Evolutionary conservation across 2,329 filamentous ascomycete genomes (phyloP), one percentile per base, ranked within the genome.

Genomic region (Neocatenulostroma microsporum): DNA sequence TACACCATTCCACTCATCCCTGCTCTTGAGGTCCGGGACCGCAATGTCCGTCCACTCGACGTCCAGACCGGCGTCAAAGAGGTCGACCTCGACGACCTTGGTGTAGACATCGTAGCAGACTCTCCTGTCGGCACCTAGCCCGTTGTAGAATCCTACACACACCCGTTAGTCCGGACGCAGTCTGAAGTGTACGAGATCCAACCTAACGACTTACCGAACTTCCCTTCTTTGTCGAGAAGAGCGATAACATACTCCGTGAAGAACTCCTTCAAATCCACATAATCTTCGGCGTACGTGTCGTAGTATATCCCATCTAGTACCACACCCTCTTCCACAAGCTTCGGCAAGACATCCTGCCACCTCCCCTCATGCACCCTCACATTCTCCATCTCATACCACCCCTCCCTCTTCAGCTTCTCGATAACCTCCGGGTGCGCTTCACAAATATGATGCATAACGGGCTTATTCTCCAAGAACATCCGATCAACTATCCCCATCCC

Each of bases 81-180:
- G 69, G 62, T 96, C 87, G 70, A 94, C 80, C 62, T 96, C 89
- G 2, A 85, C 82, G 3, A 96, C 63, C 59, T 84, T 86, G 36
- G 81, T 84, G 63, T 96, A 96, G 17, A 98, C 88, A 64, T 96
- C 91, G 62, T 96, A 96, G 62, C 86, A 94, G 44, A 96, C 80
- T 60, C 81, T 80, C 30, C 91, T 72, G 63, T 98, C 91, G 3
- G 91, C 91, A 1, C 91, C 91, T 40, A 96, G 77, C 0, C 91
- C 76, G 48, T 80, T 78, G 58, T 80, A 80, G 62, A 78, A 80
- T 21, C n/a, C n/a, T n/a, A n/a, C n/a, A n/a, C n/a, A n/a, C n/a
- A n/a, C n/a, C n/a, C n/a, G n/a, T n/a, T n/a, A n/a, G n/a, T n/a
- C n/a, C n/a, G n/a, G n/a, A n/a, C n/a, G n/a, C n/a, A n/a, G n/a